Evolutionary conservation across 108 stramenopile genomes (phyloP).

Genomic region (Cyclotella choctawhatcheeana): DNA sequence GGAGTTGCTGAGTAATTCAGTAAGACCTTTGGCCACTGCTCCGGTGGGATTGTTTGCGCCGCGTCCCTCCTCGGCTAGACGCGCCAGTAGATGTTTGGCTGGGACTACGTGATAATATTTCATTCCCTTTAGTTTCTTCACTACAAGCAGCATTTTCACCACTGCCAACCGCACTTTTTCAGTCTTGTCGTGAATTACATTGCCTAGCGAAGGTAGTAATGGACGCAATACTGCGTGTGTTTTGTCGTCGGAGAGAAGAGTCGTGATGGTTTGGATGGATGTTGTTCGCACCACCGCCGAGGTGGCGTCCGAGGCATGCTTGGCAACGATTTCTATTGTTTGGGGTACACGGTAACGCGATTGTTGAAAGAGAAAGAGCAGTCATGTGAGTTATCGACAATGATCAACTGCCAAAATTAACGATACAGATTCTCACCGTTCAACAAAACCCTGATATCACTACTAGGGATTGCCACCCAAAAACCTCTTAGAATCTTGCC

Average conservation of each 20-base stretch:
- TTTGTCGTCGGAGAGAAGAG: conserved; percentile 71
- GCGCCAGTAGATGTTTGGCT: conserved; percentile 80
- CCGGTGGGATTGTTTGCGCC: conserved; percentile 54
- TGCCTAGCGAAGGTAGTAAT: conserved; percentile 83
- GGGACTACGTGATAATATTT: conserved; percentile 95
- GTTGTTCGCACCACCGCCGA: conserved; percentile 84
- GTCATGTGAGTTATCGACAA: background rate
- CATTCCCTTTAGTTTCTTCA: conserved; percentile 83
- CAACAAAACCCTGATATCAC: conserved; percentile 81
- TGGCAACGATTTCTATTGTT: conserved; percentile 67
- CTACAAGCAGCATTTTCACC: conserved; percentile 77
- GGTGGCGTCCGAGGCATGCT: conserved; percentile 86
- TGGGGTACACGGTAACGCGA: too few relatives aligned
- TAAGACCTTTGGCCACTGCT: conserved; percentile 69
- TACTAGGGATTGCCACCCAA: conserved; percentile 89
- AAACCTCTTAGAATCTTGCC: conserved; percentile 72
- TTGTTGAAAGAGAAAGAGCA: background rate
- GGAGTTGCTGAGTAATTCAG: conserved; percentile 85
- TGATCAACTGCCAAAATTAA: background rate
- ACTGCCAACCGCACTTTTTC: conserved; percentile 88
- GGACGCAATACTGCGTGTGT: conserved; percentile 88
- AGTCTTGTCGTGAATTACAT: conserved; percentile 91
- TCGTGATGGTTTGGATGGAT: conserved; percentile 76
- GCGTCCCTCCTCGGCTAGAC: conserved; percentile 74
- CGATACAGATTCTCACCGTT: conserved; percentile 55